A percentile compares a stretch with the other conserved stretches of the same genome.
Conservation (phyloP, 2,329 filamentous ascomycete genomes). For the Fusarium hostae region DNA sequence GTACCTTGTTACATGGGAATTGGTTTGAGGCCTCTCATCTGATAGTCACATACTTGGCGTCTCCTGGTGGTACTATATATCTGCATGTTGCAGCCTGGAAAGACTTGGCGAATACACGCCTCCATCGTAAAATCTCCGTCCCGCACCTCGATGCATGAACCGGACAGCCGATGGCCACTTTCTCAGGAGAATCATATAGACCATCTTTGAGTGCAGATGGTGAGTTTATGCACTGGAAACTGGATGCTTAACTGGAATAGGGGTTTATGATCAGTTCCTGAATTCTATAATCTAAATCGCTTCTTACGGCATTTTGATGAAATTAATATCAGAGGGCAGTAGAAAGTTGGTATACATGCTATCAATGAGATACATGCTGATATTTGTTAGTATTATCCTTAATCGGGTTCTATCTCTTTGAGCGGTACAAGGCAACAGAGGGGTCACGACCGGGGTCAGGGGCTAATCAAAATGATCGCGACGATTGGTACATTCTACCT, state of each 20-base stretch:
- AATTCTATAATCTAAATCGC: background rate
- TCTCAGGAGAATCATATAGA: background rate
- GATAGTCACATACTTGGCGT: slow-evolving; percentile 19
- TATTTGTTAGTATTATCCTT: background rate
- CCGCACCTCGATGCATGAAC: slow-evolving; percentile 24
- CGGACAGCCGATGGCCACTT: background rate
- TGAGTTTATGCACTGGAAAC: background rate
- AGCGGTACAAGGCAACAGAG: no score
- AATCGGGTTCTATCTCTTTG: background rate
- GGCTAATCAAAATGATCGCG: no score
- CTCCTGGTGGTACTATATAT: slow-evolving; percentile 1
- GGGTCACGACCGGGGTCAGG: no score
- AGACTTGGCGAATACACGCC: slow-evolving; percentile 7
- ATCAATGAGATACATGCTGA: background rate
- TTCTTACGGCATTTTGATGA: background rate
- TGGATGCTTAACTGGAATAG: background rate
- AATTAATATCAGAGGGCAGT: background rate
- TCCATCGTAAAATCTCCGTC: slow-evolving; percentile 10
- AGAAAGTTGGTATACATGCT: background rate
- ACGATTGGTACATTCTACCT: no score
- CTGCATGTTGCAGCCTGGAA: background rate
- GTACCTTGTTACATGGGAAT: slow-evolving; percentile 61
- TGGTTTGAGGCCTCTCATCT: slow-evolving; percentile 51
- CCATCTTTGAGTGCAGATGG: background rate
- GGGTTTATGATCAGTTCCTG: background rate